Evolutionary conservation across 805 yeast species (phyloP).

Genomic region (Cyberlindnera maritima): DNA sequence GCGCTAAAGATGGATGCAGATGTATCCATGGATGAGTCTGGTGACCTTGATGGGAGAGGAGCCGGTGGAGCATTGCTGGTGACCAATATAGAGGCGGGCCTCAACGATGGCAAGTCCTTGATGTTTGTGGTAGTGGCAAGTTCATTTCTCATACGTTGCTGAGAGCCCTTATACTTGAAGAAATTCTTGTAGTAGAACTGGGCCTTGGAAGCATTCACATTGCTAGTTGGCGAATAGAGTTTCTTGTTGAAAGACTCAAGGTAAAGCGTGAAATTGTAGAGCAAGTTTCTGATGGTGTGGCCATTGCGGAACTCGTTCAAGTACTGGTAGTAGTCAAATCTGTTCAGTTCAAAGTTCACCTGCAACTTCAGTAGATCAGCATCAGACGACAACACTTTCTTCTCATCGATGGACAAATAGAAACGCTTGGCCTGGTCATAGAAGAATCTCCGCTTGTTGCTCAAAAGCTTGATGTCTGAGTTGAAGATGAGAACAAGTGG

Average conservation of each 20-base stretch:
- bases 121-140: conserved; percentile 3
- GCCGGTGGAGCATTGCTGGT: background rate
- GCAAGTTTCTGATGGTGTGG: conserved; percentile 17
- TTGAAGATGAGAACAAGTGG: conserved; percentile 21
- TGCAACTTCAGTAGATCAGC: conserved; percentile 34
- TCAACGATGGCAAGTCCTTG: conserved; percentile 1
- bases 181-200: conserved; percentile 13
- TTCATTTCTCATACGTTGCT: conserved; percentile 6
- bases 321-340: conserved; percentile 45
- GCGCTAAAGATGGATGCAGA: background rate
- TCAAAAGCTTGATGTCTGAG: conserved; percentile 20
- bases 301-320: conserved; percentile 31
- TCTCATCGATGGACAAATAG: conserved; percentile 1
- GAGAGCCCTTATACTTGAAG: conserved; percentile 13
- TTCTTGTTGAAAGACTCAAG: conserved; percentile 8
- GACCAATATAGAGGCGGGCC: conserved; percentile 3
- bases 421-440: conserved; percentile 12
- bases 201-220: conserved; percentile 13
- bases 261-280: conserved; percentile 12
- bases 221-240: background rate
- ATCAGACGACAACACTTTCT: conserved; percentile 28
- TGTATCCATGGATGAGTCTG: background rate
- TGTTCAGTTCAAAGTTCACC: conserved; percentile 37
- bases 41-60: background rate
- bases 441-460: conserved; percentile 13